These are phyloP conservation scores for Xylariales sp. DNA, from an alignment of 2,329 filamentous ascomycete genomes.

Conservation along the genomic window DNA sequence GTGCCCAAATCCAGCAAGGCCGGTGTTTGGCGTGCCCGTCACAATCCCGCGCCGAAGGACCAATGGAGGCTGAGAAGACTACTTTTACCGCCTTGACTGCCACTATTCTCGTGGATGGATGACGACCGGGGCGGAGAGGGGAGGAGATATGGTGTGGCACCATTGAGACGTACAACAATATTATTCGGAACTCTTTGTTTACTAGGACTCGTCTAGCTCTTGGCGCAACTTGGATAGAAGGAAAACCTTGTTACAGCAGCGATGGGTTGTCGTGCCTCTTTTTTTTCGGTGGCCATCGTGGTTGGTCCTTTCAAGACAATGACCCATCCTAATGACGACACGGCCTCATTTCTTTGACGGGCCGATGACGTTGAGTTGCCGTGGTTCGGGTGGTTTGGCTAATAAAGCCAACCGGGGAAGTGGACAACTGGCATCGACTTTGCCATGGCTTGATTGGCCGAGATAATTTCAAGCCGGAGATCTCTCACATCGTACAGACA, in stretches of 20 bases:
- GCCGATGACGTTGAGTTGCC: slow-evolving; percentile 45
- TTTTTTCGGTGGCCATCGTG: slow-evolving; percentile 29
- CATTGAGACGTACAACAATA: neutral
- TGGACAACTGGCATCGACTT: slow-evolving; percentile 36
- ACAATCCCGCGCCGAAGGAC: slow-evolving; percentile 19
- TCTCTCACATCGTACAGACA: slow-evolving; percentile 42
- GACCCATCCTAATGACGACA: slow-evolving; percentile 45
- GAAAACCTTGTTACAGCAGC: slow-evolving; percentile 24
- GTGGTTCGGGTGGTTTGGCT: slow-evolving; percentile 35
- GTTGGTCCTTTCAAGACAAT: no score
- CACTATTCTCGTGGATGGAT: slow-evolving; percentile 11
- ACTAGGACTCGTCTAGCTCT: slow-evolving; percentile 15
- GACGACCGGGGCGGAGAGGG: slow-evolving; percentile 16
- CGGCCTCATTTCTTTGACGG: slow-evolving; percentile 36
- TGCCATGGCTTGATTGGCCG: slow-evolving; percentile 39
- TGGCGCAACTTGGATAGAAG: slow-evolving; percentile 18
- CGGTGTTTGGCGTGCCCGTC: slow-evolving; percentile 19
- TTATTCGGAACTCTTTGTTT: neutral
- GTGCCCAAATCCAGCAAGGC: slow-evolving; percentile 17
- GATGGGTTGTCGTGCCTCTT: slow-evolving; percentile 7
- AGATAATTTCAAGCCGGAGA: slow-evolving; percentile 38
- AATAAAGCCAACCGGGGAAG: slow-evolving; percentile 36
- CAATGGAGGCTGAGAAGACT: slow-evolving; percentile 15
- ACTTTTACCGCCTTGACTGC: slow-evolving; percentile 18
- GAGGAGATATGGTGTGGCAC: slow-evolving; percentile 2